Evolutionary conservation across 805 yeast species (phyloP).

Genomic region (Candida khao-thaluensis): DNA sequence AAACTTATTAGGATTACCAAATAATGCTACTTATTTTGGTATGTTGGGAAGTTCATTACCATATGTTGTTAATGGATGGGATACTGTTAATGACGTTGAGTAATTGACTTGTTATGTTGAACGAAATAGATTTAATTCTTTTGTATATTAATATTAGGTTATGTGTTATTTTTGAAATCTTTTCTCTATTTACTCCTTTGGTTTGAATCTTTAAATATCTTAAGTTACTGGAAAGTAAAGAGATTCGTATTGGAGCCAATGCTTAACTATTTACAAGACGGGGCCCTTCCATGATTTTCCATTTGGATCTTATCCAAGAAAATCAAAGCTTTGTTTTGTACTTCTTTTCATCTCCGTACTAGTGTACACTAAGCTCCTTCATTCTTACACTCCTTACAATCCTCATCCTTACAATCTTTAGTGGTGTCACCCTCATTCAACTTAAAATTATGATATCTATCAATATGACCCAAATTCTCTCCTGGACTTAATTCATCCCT

Average conservation of each 20-base stretch:
- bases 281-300: too few relatives aligned
- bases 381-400: conserved; percentile 21
- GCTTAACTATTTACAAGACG: too few relatives aligned
- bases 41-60: conserved; percentile 52
- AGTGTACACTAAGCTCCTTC: too few relatives aligned
- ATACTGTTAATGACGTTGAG: conserved; percentile 22
- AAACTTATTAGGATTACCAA: conserved; percentile 54
- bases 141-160: too few relatives aligned
- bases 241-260: too few relatives aligned
- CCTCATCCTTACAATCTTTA: conserved; percentile 2
- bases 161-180: too few relatives aligned
- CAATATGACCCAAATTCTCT: conserved; percentile 63
- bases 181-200: too few relatives aligned
- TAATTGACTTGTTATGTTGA: conserved; percentile 4
- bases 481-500: conserved; percentile 59
- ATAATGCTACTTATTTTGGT: conserved; percentile 40
- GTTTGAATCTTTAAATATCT: too few relatives aligned
- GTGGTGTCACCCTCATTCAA: conserved; percentile 4
- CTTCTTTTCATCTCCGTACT: too few relatives aligned
- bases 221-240: too few relatives aligned
- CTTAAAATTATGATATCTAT: conserved; percentile 22
- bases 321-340: too few relatives aligned
- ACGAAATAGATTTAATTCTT: background rate
- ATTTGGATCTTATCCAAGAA: too few relatives aligned
- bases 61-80: conserved; percentile 56